Evolutionary conservation across 352 stramenopile species (phyloP).

Genomic region (Saprolegnia parasitica): DNA sequence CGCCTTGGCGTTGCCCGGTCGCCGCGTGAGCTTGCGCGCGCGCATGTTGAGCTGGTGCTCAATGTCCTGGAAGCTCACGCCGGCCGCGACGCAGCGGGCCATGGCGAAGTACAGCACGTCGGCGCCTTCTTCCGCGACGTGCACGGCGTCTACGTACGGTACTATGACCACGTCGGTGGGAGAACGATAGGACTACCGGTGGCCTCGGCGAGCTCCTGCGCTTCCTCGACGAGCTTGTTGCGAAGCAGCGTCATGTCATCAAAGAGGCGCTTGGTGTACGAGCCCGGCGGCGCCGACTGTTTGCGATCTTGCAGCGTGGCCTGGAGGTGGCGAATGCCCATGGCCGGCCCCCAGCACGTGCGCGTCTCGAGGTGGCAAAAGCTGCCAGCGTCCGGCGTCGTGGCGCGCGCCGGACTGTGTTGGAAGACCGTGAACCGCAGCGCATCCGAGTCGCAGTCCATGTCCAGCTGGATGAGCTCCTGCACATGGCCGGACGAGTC

Average conservation of each 20-base stretch:
- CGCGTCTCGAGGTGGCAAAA: constrained; percentile 88
- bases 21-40: constrained; percentile 88
- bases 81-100: constrained; percentile 86
- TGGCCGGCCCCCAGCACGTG: constrained; percentile 90
- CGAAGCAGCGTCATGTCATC: constrained; percentile 87
- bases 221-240: constrained; percentile 96
- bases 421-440: constrained; percentile 93
- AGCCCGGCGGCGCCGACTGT: constrained; percentile 85
- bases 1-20: constrained; percentile 82
- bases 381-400: constrained; percentile 33
- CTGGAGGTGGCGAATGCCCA: constrained; percentile 88
- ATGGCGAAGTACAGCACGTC: constrained; percentile 97
- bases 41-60: constrained; percentile 89
- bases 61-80: constrained; percentile 90
- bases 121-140: constrained; percentile 92
- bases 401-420: constrained; percentile 27
- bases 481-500: constrained; percentile 93
- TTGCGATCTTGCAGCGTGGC: constrained; percentile 80
- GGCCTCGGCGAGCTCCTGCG: constrained; percentile 90
- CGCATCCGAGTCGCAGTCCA: constrained; percentile 95
- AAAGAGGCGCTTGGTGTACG: constrained; percentile 96
- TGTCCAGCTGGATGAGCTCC: constrained; percentile 88
- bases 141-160: constrained; percentile 52
- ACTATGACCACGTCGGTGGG: background rate
- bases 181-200: constrained; percentile 21